Base-by-base conservation (phyloP, 495 filamentous ascomycete genomes). In the Chaetomium fimeti region DNA sequence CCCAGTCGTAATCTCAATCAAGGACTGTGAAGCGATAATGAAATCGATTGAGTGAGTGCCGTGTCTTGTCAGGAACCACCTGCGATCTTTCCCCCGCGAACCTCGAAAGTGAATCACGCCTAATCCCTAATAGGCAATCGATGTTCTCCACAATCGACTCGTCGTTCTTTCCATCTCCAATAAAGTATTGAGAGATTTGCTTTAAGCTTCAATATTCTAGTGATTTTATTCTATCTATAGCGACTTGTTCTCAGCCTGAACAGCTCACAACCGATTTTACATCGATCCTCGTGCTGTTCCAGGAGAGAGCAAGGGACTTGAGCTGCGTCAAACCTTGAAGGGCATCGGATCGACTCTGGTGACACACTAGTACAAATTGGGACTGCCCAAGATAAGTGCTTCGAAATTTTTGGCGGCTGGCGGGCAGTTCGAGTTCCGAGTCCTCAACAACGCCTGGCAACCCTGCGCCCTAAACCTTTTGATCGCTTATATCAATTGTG, bases 371-470 rank as follows among this genome's bases (percentile, higher is more conserved):
- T 22, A 25, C 60, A 53, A 32, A 54, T n/a, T 13, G 28, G 60
- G 24, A 38, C 25, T 24, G 4, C 11, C 28, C 3, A 7, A 4
- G 1, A 1, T 24, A 20, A 52, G 22, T n/a, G 20, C 24, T 27
- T 52, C 27, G 22, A 27, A 66, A 57, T 38, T 61, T 64, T 61
- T 55, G 57, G 36, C 48, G 58, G 63, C 54, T 56, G 43, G 57
- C 54, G 49, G 13, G 56, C 12, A 5, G 24, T 28, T 61, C 43
- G 36, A 22, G 22, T 20, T 29, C 24, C n/a, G 22, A 36, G 12
- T 36, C 2, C 16, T 11, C 12, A 15, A 15, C 45, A 51, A 13
- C 57, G 24, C 2, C 25, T 18, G 15, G 43, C 32, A 47, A 22
- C 7, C 4, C 25, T 49, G 8, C 18, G 45, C n/a, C 20, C n/a